A percentile compares a stretch with the other conserved stretches of the same genome.
These are phyloP conservation scores for Castanea sativa DNA, from an alignment of 306 rosid genomes.

Conservation along the genomic window DNA sequence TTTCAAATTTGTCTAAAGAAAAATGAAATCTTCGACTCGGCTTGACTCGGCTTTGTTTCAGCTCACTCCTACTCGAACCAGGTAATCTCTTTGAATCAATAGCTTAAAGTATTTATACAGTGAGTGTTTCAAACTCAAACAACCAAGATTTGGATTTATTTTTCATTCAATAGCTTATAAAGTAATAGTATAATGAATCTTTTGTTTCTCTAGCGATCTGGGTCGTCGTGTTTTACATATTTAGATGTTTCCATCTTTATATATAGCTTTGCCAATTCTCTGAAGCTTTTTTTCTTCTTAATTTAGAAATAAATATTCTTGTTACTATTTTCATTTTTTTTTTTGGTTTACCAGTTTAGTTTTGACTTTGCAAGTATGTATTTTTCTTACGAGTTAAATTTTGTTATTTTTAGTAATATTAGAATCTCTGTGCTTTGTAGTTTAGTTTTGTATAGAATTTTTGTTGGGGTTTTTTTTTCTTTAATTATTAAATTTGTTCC, in stretches of 20 bases:
- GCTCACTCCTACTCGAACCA: constrained; percentile 96
- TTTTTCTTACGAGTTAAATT: no score
- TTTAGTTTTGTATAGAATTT: neutral
- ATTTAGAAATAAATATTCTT: no score
- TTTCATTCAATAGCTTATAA: no score
- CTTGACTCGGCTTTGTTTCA: constrained; percentile 88
- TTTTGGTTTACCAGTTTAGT: no score
- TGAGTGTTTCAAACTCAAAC: constrained; percentile 1
- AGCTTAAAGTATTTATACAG: constrained; percentile 3
- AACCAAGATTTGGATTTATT: neutral
- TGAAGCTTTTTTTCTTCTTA: no score
- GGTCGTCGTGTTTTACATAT: neutral
- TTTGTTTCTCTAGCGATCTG: constrained; percentile 25
- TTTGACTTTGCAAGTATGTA: no score
- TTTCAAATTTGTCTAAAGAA: neutral
- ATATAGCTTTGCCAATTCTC: neutral
- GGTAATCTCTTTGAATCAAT: constrained; percentile 38
- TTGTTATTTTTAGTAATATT: no score
- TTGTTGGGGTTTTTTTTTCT: neutral
- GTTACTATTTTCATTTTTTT: no score
- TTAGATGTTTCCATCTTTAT: constrained; percentile 9
- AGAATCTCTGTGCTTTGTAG: neutral
- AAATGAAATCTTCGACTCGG: constrained; percentile 69
- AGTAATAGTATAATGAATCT: no score
- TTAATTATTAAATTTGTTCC: no score